Evolutionary conservation across 306 rosid genomes (phyloP), one percentile per base, ranked within the genome.

Genomic region (Pterocarpus macrocarpus): DNA sequence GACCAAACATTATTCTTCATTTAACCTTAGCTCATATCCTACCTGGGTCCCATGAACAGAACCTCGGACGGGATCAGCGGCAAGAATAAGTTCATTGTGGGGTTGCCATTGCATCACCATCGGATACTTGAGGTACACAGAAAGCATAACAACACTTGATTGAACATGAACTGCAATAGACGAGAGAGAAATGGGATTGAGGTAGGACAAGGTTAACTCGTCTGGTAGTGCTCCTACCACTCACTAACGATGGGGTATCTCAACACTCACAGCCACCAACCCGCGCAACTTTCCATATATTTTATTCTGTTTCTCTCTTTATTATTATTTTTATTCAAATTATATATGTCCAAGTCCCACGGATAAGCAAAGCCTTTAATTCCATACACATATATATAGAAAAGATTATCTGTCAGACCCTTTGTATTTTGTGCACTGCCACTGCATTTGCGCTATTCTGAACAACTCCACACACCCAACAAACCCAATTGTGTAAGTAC

Each of bases 181-280:
- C 15, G 64, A 5, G 58, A 71, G 22, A 47, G 36, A 45, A 5
- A n/a, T 44, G 53, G 64, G 72, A 55, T 16, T 53, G 28, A 2
- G 61, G 8, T 32, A 79, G 58, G 44, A 34, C 72, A 76, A 63
- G 49, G 63, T n/a, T 14, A 44, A 4, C 58, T 66, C 71, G 85
- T 85, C 73, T 8, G 67, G 79, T 83, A 71, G 81, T 72, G 88
- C 69, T 78, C 36, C 82, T 45, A 78, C 90, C 91, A 89, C 92
- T 86, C 87, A 81, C 78, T 86, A 45, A 70, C 85, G 90, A 87
- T 91, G 90, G 84, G 90, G 74, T 83, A 13, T 82, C 81, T 82
- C 72, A 64, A 62, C 69, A 32, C 13, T 58, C 82, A 34, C 52
- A 87, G 83, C 88, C 70, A 85, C 86, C 88, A 85, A 68, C 52